A percentile compares a stretch with the other conserved stretches of the same genome.
Conservation (phyloP, 2,329 filamentous ascomycete species). For the Iodosphaeria phyllophila region DNA sequence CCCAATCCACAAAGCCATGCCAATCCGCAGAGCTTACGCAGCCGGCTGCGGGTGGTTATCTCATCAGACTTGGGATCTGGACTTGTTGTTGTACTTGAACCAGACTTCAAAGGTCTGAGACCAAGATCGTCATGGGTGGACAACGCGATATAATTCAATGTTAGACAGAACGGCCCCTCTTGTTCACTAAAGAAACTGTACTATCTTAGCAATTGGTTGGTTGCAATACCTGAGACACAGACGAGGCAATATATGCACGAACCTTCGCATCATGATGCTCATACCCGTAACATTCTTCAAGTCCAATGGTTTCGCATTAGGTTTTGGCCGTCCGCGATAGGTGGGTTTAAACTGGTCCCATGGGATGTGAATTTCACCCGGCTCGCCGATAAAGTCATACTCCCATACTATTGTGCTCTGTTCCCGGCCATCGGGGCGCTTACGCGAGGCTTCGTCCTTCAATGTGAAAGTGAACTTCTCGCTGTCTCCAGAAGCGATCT, state of each 20-base stretch:
- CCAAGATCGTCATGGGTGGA: too few relatives aligned
- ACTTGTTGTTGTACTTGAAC: too few relatives aligned
- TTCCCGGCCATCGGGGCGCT: slow-evolving; percentile 45
- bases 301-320: slow-evolving; percentile 41
- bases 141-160: slow-evolving; percentile 34
- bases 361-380: slow-evolving; percentile 29
- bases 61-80: too few relatives aligned
- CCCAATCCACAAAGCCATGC: too few relatives aligned
- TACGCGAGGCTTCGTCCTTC: slow-evolving; percentile 47
- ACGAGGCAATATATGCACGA: slow-evolving; percentile 7
- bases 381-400: slow-evolving; percentile 37
- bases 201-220: slow-evolving; percentile 7
- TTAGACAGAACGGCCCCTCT: slow-evolving; percentile 45
- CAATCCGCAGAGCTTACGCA: too few relatives aligned
- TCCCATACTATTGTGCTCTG: slow-evolving; percentile 59
- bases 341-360: slow-evolving; percentile 53
- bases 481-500: slow-evolving; percentile 32
- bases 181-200: slow-evolving; percentile 57
- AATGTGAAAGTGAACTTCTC: slow-evolving; percentile 58
- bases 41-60: too few relatives aligned
- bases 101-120: too few relatives aligned
- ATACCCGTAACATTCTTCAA: slow-evolving; percentile 42
- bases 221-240: not conserved
- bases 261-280: slow-evolving; percentile 72
- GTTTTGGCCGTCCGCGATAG: slow-evolving; percentile 49